Evolutionary conservation across 345 rosid genomes (phyloP), one percentile per base, ranked within the genome.

Genomic region (Eucalyptus albens): DNA sequence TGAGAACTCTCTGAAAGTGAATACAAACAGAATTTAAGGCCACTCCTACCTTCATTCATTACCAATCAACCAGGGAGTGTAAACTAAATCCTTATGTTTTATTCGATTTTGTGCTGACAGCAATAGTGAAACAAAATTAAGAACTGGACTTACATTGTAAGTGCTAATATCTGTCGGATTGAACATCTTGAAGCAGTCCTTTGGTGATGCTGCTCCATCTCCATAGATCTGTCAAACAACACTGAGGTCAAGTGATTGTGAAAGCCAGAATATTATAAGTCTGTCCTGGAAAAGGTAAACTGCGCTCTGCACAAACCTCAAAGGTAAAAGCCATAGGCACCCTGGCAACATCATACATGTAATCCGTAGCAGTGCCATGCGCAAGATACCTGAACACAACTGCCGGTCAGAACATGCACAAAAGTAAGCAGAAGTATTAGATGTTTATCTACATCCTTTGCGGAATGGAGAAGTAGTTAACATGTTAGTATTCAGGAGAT

Each of bases 241-340:
- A 86, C 72, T 33, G 29, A 31, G 45, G 62, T 77, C 53, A 86
- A 56, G 15, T 29, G 56, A 80, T 17, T 17, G 49, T 10, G 26
- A 59, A 72, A 59, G 92, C 40, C 88, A 50, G 67, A 60, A 81
- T 67, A 42, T 77, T 45, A 44, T 37, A 50, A 90, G 47, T 3
- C 85, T 44, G 44, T 90, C 5, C 3, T 21, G 47, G n/a, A 87
- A 90, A 89, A 65, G 55, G 17, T 88, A 72, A 86, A 81, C 55
- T 49, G 91, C 26, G 44, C 88, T 92, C 89, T 83, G 88, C 62
- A 91, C 95, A 91, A 87, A 97, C 99, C 99, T 98, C 99, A 87
- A 98, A 98, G 92, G 99, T 97, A 93, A 97, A 98, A 88, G 99
- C 96, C 99, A 97, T 96, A 42, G 99, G 99, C 88, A 94, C 97